These are phyloP conservation scores for Ramularia endophylla DNA, from an alignment of 2,329 filamentous ascomycete genomes.

Conservation along the genomic window DNA sequence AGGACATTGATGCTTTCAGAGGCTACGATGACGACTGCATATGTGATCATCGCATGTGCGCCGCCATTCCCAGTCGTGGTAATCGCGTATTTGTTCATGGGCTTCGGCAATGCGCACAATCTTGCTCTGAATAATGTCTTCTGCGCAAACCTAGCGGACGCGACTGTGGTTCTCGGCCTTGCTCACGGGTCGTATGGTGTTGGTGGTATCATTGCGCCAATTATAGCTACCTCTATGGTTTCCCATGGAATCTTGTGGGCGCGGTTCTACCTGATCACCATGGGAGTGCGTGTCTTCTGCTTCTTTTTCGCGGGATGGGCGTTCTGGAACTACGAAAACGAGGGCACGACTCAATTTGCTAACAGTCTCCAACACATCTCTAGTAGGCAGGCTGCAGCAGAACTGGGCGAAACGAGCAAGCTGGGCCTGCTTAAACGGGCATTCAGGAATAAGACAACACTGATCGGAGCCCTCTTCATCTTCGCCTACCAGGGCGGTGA, in stretches of 20 bases:
- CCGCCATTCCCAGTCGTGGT: slow-evolving; percentile 67
- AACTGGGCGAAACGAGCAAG: slow-evolving; percentile 41
- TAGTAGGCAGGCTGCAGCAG: slow-evolving; percentile 33
- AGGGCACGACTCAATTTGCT: slow-evolving; percentile 43
- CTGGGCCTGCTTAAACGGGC: slow-evolving; percentile 46
- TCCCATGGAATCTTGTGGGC: slow-evolving; percentile 59
- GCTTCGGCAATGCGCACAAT: slow-evolving; percentile 46
- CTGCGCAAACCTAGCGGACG: slow-evolving; percentile 47
- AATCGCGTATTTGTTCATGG: slow-evolving; percentile 54
- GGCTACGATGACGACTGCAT: slow-evolving; percentile 53
- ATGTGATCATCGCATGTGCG: slow-evolving; percentile 58
- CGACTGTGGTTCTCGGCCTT: slow-evolving; percentile 51
- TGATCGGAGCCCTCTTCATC: slow-evolving; percentile 74
- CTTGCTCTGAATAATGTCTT: slow-evolving; percentile 54
- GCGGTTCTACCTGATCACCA: slow-evolving; percentile 63
- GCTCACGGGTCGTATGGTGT: slow-evolving; percentile 59
- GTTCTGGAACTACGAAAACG: slow-evolving; percentile 65
- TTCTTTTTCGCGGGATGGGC: slow-evolving; percentile 57
- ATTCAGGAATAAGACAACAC: slow-evolving; percentile 52
- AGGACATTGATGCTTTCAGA: slow-evolving; percentile 57
- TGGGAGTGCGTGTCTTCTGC: slow-evolving; percentile 54
- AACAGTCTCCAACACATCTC: slow-evolving; percentile 39
- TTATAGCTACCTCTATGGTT: slow-evolving; percentile 69
- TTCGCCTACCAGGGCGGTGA: slow-evolving; percentile 83
- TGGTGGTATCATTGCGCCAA: slow-evolving; percentile 54